Percentiles rank a stretch among this genome's conserved stretches.
Evolutionary conservation across 306 rosid species (phyloP).

Genomic region (Lupinus albus): DNA sequence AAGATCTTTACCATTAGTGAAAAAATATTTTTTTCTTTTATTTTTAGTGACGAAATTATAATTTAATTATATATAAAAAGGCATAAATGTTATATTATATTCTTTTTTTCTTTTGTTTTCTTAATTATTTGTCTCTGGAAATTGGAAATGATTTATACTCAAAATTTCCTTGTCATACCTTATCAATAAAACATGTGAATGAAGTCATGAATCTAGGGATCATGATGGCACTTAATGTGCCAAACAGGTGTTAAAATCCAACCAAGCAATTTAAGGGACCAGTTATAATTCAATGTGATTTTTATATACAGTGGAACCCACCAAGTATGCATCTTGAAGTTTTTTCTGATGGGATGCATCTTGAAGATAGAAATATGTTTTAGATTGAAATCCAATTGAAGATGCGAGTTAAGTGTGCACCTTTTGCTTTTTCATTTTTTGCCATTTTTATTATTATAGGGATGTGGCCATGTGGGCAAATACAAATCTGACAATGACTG

Average conservation of each 20-base stretch:
- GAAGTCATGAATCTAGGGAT: constrained; percentile 46
- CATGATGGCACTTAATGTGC: constrained; percentile 44
- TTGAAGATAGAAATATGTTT: background rate
- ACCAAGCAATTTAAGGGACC: constrained; percentile 39
- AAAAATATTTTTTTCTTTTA: constrained; percentile 28
- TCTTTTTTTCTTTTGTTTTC: too few relatives aligned
- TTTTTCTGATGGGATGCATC: too few relatives aligned
- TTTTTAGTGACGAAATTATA: too few relatives aligned
- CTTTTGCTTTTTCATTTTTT: too few relatives aligned
- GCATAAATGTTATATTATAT: too few relatives aligned
- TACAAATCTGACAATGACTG: constrained; percentile 9
- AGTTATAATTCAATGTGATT: background rate
- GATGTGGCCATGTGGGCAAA: constrained; percentile 16
- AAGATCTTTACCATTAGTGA: too few relatives aligned
- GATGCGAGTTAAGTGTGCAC: background rate
- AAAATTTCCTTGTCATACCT: background rate
- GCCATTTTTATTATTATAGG: background rate
- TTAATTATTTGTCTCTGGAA: too few relatives aligned
- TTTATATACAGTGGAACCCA: constrained; percentile 19
- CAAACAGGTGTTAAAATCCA: constrained; percentile 31
- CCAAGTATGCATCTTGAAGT: constrained; percentile 1
- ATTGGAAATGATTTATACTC: too few relatives aligned
- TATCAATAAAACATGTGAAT: constrained; percentile 34
- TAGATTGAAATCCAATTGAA: constrained; percentile 16
- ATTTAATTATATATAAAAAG: too few relatives aligned